Percentiles rank a stretch among this genome's conserved stretches.
Conservation (phyloP, 2,329 filamentous ascomycete genomes). For the Epichloe hybrida region DNA sequence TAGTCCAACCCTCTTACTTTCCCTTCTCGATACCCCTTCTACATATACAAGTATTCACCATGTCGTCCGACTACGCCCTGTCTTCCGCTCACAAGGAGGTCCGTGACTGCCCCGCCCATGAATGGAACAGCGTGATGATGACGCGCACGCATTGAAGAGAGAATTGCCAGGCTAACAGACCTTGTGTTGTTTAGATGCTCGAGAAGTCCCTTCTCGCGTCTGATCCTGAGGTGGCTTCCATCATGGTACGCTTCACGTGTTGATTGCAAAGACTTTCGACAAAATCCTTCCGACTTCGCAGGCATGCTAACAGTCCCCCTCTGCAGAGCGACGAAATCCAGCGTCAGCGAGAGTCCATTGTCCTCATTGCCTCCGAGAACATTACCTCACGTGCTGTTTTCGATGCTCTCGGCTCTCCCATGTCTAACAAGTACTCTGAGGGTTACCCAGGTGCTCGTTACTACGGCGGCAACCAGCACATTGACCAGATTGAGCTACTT, state of each 20-base stretch:
- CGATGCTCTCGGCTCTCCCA: constrained; percentile 86
- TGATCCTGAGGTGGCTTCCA: constrained; percentile 87
- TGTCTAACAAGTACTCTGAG: constrained; percentile 99
- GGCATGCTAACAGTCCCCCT: constrained; percentile 16
- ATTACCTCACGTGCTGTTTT: constrained; percentile 97
- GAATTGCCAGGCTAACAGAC: background rate
- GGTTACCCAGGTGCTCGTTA: constrained; percentile 96
- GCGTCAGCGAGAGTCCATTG: constrained; percentile 95
- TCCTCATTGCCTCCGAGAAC: constrained; percentile 98
- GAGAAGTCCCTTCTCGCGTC: constrained; percentile 85
- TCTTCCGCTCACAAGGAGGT: constrained; percentile 42
- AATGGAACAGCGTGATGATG: constrained; percentile 11
- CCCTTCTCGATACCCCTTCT: constrained; percentile 2
- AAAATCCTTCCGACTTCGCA: background rate
- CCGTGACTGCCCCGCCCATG: constrained; percentile 12
- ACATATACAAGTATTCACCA: constrained; percentile 14
- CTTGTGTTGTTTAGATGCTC: constrained; percentile 54
- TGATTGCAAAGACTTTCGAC: background rate
- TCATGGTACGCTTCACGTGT: constrained; percentile 59
- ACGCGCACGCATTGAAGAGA: background rate
- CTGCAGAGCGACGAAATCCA: constrained; percentile 76
- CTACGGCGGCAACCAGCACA: constrained; percentile 98
- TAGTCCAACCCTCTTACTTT: background rate
- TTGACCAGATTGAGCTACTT: constrained; percentile 87
- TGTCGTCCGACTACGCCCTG: constrained; percentile 38